Conservation (phyloP, 2,329 filamentous ascomycete species). For the Cercospora zeina region DNA sequence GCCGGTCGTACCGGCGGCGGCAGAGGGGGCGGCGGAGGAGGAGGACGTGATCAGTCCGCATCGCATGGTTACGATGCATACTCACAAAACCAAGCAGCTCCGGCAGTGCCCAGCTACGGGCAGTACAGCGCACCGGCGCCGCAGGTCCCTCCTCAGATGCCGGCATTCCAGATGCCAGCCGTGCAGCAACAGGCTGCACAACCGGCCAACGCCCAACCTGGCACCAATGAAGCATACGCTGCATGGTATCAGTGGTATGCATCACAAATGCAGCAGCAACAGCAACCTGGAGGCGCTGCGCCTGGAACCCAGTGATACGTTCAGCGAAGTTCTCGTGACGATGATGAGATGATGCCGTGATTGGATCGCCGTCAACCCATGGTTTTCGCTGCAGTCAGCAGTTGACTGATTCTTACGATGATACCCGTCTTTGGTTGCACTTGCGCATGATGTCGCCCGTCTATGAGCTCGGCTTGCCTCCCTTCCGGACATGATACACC, state of each 20-base stretch:
- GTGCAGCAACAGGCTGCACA: slow-evolving; percentile 29
- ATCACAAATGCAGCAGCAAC: slow-evolving; percentile 26
- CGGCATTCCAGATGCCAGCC: slow-evolving; percentile 38
- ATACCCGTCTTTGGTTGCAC: slow-evolving; percentile 26
- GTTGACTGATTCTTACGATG: slow-evolving; percentile 23
- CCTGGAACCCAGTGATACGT: slow-evolving; percentile 37
- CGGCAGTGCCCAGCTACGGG: slow-evolving; percentile 35
- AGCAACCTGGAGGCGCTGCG: slow-evolving; percentile 40
- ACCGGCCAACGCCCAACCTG: slow-evolving; percentile 22
- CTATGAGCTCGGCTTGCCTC: slow-evolving; percentile 20
- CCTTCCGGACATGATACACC: slow-evolving; percentile 17
- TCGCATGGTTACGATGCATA: slow-evolving; percentile 45
- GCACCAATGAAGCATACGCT: slow-evolving; percentile 31
- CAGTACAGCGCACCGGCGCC: slow-evolving; percentile 34
- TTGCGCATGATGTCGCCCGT: slow-evolving; percentile 22
- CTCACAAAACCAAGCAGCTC: slow-evolving; percentile 50
- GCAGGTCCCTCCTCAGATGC: slow-evolving; percentile 36
- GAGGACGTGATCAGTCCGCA: slow-evolving; percentile 36
- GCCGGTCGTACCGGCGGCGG: slow-evolving; percentile 36
- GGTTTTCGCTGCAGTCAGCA: slow-evolving; percentile 10
- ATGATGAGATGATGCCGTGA: slow-evolving; percentile 29
- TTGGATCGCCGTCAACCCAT: slow-evolving; percentile 14
- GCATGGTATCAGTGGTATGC: slow-evolving; percentile 28
- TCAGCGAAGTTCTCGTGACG: slow-evolving; percentile 30
- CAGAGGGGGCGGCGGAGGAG: slow-evolving; percentile 33